phyloP scores from a whole-genome alignment of 768 basidiomycete genomes.

The Mycena maculata region DNA sequence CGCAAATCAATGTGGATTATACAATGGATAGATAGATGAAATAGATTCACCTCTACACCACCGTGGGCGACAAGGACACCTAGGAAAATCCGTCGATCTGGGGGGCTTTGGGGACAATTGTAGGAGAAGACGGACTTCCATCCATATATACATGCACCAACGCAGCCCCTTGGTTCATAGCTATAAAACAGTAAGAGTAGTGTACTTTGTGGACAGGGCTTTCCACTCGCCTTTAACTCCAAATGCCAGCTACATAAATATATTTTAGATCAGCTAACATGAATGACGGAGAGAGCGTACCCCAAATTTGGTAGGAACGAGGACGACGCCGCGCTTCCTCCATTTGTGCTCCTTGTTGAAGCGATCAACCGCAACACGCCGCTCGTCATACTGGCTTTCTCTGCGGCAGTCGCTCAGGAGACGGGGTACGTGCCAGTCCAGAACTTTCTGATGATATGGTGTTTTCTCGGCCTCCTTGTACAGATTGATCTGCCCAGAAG shows the following conservation, averaged over 20 bases:
- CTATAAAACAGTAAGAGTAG: conserved; percentile 1
- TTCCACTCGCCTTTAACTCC: conserved; percentile 25
- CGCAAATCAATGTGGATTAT: background rate
- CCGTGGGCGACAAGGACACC: conserved; percentile 36
- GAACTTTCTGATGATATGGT: conserved; percentile 35
- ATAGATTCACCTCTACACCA: conserved; percentile 27
- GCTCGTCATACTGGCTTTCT: conserved; percentile 32
- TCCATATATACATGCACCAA: conserved; percentile 36
- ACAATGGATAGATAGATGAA: background rate
- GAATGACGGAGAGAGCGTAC: conserved; percentile 14
- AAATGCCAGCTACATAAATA: conserved; percentile 28
- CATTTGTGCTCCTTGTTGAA: conserved; percentile 38
- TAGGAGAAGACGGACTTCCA: conserved; percentile 24
- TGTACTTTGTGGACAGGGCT: too few species aligned
- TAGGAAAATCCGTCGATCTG: background rate
- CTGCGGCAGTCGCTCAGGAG: conserved; percentile 33
- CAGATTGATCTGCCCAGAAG: conserved; percentile 27
- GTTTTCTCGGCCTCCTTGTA: conserved; percentile 37
- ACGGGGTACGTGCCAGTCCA: conserved; percentile 36
- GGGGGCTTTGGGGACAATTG: background rate
- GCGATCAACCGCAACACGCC: conserved; percentile 28
- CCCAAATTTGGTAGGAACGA: conserved; percentile 35
- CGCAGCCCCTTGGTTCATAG: conserved; percentile 34
- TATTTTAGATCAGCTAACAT: background rate
- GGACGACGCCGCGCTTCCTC: conserved; percentile 35